Evolutionary conservation across 148 eudicot species (phyloP), one percentile per base, ranked within the genome.

Genomic region (Fagopyrum homotropicum): DNA sequence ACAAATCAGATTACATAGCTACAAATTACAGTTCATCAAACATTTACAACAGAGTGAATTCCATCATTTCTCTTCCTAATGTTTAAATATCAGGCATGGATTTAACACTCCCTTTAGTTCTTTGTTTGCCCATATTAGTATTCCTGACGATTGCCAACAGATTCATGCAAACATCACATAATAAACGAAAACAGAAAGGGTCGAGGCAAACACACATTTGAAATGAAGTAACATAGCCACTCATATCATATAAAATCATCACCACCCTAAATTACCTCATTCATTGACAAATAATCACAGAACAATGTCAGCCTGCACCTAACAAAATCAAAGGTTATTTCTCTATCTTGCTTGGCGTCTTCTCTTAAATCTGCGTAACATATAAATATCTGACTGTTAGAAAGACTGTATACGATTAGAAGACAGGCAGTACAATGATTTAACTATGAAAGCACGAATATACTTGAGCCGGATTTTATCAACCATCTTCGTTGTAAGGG

Each of bases 271-370:
- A 30, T 29, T 88, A 94, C 98, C 98, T 94, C 97, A 76, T 89
- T 85, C 90, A 84, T 80, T 76, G 88, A 89, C 98, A 97, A 94
- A 77, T 94, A 94, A 73, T 78, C 82, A 7, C n/a, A 30, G 79
- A 81, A 88, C 84, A 94, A 81, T 26, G 92, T 90, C 73, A 94
- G 73, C 80, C 78, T 90, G 84, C 98, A 94, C 84, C 83, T 92
- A 72, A 90, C 93, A 48, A 94, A 88, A 84, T 90, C 93, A 75
- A 82, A 79, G 79, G 77, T 54, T 69, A 85, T 77, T 66, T 30
- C 30, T 55, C 69, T 47, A 80, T 9, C 77, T 60, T 85, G 80
- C 26, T 19, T 77, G 59, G 76, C 51, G 61, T 82, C 81, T 71
- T 80, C 88, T 14, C 74, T 81, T 30, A 85, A 22, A 44, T 79